Conservation (phyloP, 2,329 filamentous ascomycete species). For the Aspergillus costaricaensis region DNA sequence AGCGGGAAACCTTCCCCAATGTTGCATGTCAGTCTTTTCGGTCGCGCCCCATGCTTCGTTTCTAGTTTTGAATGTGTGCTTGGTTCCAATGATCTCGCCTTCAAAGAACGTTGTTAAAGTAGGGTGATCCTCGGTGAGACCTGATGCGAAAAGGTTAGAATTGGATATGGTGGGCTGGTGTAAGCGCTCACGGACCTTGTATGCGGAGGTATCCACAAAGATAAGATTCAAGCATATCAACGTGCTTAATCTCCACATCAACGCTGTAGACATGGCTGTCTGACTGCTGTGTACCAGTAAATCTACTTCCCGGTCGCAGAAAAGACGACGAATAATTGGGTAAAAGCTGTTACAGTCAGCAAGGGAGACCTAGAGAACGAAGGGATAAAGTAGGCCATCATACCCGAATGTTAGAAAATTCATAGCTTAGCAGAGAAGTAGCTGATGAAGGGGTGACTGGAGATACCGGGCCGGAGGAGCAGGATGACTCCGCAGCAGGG, state of each 20-base stretch:
- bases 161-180: not conserved
- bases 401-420: constrained; percentile 60
- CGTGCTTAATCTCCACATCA: constrained; percentile 94
- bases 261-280: constrained; percentile 93
- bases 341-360: constrained; percentile 58
- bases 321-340: constrained; percentile 83
- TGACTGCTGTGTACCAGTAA: constrained; percentile 87
- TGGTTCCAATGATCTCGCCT: constrained; percentile 93
- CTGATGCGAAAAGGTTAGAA: constrained; percentile 49
- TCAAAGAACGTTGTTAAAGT: constrained; percentile 99
- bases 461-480: constrained; percentile 29
- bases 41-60: constrained; percentile 90
- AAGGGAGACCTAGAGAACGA: constrained; percentile 9
- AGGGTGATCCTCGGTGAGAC: constrained; percentile 90
- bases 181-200: constrained; percentile 64
- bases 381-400: constrained; percentile 2
- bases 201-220: constrained; percentile 94
- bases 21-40: constrained; percentile 85
- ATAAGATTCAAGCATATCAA: constrained; percentile 91
- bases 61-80: constrained; percentile 89
- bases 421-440: constrained; percentile 54
- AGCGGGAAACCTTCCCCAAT: constrained; percentile 88
- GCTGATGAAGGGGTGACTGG: constrained; percentile 37
- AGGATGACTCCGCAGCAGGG: constrained; percentile 36
- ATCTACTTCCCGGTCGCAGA: constrained; percentile 82